Conservation (phyloP, 495 filamentous ascomycete species). For the Stereocaulon alpinum region DNA sequence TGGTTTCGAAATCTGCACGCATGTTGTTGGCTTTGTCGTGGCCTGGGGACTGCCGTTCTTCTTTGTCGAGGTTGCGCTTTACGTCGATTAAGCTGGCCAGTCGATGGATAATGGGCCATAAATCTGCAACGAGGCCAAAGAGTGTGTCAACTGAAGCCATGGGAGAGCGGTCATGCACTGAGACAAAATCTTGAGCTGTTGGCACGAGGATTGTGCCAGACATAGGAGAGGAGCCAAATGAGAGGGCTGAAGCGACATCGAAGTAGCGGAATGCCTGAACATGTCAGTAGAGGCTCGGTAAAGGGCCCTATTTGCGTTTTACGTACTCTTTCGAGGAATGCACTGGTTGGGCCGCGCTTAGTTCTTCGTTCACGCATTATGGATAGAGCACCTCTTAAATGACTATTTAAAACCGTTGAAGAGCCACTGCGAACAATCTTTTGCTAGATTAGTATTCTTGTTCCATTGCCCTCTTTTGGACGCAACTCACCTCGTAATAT, state of each 20-base stretch:
- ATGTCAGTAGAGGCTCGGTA: conserved; percentile 2
- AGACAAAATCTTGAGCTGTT: conserved; percentile 33
- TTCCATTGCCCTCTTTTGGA: not conserved
- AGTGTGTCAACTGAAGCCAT: conserved; percentile 47
- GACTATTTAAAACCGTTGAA: conserved; percentile 47
- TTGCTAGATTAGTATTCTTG: not conserved
- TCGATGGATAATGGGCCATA: conserved; percentile 55
- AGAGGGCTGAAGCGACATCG: conserved; percentile 53
- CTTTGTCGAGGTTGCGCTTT: conserved; percentile 39
- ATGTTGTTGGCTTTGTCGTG: conserved; percentile 42
- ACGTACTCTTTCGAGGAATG: conserved; percentile 49
- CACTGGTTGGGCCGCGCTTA: conserved; percentile 38
- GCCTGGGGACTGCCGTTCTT: conserved; percentile 27
- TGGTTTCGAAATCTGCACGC: conserved; percentile 44
- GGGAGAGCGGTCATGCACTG: conserved; percentile 36
- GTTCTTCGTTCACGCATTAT: conserved; percentile 42
- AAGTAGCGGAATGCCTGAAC: conserved; percentile 51
- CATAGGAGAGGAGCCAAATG: conserved; percentile 48
- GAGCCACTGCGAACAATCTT: conserved; percentile 51
- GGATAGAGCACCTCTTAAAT: conserved; percentile 49
- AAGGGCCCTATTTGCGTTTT: not conserved
- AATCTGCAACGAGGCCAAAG: conserved; percentile 49
- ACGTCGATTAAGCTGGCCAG: conserved; percentile 44
- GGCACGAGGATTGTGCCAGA: conserved; percentile 36
- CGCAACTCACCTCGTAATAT: conserved; percentile 49